Evolutionary conservation across 2,329 filamentous ascomycete genomes (phyloP).

Genomic region (Fusarium globosum): DNA sequence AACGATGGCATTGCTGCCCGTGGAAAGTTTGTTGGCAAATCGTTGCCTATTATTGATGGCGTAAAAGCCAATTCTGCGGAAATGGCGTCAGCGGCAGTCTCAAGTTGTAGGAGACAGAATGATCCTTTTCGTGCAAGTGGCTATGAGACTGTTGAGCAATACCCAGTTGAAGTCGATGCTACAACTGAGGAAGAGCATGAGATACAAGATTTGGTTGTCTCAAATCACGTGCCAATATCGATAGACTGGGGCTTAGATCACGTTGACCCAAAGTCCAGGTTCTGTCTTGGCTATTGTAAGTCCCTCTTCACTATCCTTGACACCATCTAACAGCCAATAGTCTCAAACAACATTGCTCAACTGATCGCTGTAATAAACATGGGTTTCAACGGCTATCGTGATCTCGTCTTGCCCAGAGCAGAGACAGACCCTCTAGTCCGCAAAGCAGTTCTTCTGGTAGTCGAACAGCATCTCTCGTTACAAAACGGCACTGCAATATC

Average conservation of each 20-base stretch:
- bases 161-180: accelerated
- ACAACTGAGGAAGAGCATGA: not conserved
- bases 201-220: not conserved
- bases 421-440: constrained; percentile 34
- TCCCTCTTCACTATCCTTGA: accelerated
- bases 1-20: constrained; percentile 39
- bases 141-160: not conserved
- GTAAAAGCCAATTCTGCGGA: not conserved
- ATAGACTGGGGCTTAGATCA: constrained; percentile 28
- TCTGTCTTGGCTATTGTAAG: constrained; percentile 37
- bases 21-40: constrained; percentile 37
- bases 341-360: constrained; percentile 39
- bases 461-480: constrained; percentile 37
- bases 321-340: not conserved
- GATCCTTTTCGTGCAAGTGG: constrained; percentile 13
- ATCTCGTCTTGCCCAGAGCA: constrained; percentile 33
- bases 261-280: constrained; percentile 30
- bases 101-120: not conserved
- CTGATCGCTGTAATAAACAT: constrained; percentile 41
- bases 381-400: constrained; percentile 40
- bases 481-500: constrained; percentile 22
- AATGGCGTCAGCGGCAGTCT: not conserved
- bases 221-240: not conserved
- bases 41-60: constrained; percentile 13
- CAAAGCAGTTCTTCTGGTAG: constrained; percentile 34